Evolutionary conservation across 2,329 filamentous ascomycete species (phyloP).

Genomic region (Penicillium hesseltinei): DNA sequence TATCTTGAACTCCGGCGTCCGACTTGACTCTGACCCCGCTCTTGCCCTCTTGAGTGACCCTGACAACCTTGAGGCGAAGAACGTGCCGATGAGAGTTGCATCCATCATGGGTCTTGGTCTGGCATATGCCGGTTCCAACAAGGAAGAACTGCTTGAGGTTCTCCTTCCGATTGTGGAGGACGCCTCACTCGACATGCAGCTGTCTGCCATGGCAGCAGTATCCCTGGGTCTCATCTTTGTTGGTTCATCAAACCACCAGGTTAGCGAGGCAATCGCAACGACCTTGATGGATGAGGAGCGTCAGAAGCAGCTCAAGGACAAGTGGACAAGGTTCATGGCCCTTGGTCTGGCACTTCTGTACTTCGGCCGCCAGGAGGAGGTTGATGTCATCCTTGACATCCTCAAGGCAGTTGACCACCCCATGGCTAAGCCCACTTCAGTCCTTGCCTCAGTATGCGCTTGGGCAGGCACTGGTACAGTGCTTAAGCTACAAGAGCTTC

Average conservation of each 20-base stretch:
- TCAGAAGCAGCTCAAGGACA: constrained; percentile 87
- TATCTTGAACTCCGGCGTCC: constrained; percentile 91
- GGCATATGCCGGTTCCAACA: constrained; percentile 91
- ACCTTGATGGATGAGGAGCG: constrained; percentile 93
- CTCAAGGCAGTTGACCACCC: constrained; percentile 96
- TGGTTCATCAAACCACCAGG: constrained; percentile 84
- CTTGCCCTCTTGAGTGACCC: constrained; percentile 79
- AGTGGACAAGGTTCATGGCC: constrained; percentile 96
- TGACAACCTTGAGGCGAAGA: constrained; percentile 76
- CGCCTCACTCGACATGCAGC: constrained; percentile 83
- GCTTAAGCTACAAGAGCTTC: constrained; percentile 91
- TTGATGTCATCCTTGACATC: constrained; percentile 96
- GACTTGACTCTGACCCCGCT: constrained; percentile 84
- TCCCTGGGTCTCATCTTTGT: constrained; percentile 89
- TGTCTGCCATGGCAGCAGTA: constrained; percentile 92
- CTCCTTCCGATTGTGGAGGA: constrained; percentile 86
- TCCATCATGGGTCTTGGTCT: constrained; percentile 95
- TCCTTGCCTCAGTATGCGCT: constrained; percentile 92
- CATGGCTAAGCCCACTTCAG: constrained; percentile 92
- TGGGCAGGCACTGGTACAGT: constrained; percentile 98
- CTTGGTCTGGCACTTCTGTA: constrained; percentile 90
- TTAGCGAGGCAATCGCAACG: constrained; percentile 87
- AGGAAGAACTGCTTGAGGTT: constrained; percentile 79
- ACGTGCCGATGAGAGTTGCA: constrained; percentile 72
- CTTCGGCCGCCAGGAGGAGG: constrained; percentile 96